Evolutionary conservation across 2,329 filamentous ascomycete genomes (phyloP).

Genomic region (Fusarium agapanthi): DNA sequence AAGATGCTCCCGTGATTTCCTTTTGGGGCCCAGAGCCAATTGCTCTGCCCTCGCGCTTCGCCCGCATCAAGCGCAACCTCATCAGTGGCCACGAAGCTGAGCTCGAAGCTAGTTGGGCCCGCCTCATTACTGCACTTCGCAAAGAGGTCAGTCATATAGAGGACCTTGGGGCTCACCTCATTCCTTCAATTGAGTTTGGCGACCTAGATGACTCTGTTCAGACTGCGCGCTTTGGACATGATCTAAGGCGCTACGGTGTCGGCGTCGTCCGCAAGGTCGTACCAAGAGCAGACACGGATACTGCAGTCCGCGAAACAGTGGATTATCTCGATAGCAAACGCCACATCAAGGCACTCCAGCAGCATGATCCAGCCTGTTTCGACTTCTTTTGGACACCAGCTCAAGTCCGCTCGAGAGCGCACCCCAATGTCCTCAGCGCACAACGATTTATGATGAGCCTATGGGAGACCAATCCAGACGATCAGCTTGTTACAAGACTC

Average conservation of each 20-base stretch:
- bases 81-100: conserved; percentile 63
- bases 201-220: conserved; percentile 58
- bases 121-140: conserved; percentile 60
- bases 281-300: conserved; percentile 62
- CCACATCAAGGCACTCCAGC: conserved; percentile 40
- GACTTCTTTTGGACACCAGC: conserved; percentile 79
- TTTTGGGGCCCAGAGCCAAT: conserved; percentile 67
- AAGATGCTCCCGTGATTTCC: conserved; percentile 62
- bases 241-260: conserved; percentile 69
- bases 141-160: conserved; percentile 63
- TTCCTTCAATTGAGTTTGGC: conserved; percentile 63
- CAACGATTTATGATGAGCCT: conserved; percentile 73
- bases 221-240: conserved; percentile 63
- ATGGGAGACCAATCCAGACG: conserved; percentile 66
- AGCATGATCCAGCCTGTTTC: conserved; percentile 70
- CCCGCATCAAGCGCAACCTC: conserved; percentile 63
- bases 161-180: conserved; percentile 59
- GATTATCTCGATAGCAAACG: conserved; percentile 56
- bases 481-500: conserved; percentile 66
- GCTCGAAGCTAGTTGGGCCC: conserved; percentile 63
- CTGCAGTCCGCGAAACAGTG: conserved; percentile 66
- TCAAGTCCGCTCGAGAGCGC: conserved; percentile 72
- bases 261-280: conserved; percentile 73
- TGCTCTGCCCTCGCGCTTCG: conserved; percentile 67
- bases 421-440: conserved; percentile 69